Base-by-base conservation (phyloP, 176 grass and related monocot genomes). In the Bothriochloa decipiens region DNA sequence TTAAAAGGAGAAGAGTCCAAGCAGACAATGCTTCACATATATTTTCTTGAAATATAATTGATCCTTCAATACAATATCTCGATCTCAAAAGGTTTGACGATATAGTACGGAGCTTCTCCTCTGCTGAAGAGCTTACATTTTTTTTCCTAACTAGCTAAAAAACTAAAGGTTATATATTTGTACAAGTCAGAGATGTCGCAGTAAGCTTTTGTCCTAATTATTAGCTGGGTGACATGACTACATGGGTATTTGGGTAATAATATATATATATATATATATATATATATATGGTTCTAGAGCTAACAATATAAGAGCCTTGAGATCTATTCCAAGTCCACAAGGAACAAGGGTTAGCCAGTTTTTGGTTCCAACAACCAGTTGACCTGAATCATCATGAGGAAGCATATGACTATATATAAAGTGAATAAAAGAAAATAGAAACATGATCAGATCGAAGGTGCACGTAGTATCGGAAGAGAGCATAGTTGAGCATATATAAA, bases 291-390 rank as follows among this genome's bases (percentile, higher is more conserved):
- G 45, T 87, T 45, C 68, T 74, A n/a, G 49, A 65, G 74, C 40
- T 90, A 74, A 83, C 39, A 50, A 79, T 35, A 74, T 7, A 65
- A 50, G 60, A 79, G 83, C 83, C 80, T 87, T 90, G 75, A 90
- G 75, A 87, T 90, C 69, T 83, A 75, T 87, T 87, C 75, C 80
- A 69, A 68, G 88, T 80, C 84, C 76, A 74, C 84, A 49, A 75
- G 64, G 80, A 28, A 74, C 29, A 83, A 18, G 53, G 37, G 29
- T 76, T 70, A 36, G 81, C 75, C 52, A 84, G 23, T 80, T 83
- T 87, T 90, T 80, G 70, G 76, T 87, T 87, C 84, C 76, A 91
- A 80, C 81, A 87, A 91, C 85, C 70, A 87, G 89, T 87, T 91
- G 89, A 87, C 89, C 76, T 87, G 52, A 91, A 91, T 87, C 81